Evolutionary conservation across 208 protist species (phyloP).

Genomic region (Leishmania gerbilli): DNA sequence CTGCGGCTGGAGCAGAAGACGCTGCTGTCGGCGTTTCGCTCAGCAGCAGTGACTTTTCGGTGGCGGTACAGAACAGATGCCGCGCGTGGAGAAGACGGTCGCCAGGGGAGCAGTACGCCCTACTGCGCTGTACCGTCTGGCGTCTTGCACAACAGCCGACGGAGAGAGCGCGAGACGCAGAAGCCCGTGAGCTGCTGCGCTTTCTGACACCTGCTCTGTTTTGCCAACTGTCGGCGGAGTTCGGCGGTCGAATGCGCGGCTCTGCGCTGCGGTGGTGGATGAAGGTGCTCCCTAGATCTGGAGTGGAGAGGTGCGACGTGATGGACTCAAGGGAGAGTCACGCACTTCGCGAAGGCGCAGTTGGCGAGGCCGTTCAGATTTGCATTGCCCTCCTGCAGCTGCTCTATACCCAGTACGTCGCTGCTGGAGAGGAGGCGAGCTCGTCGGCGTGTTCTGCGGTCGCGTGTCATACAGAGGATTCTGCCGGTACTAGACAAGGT

Average conservation of each 20-base stretch:
- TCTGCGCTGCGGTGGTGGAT: not conserved
- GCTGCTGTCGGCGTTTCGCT: not conserved
- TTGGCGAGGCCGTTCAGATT: not conserved
- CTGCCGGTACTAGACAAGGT: not conserved
- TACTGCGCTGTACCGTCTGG: slow-evolving; percentile 11
- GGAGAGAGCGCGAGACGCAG: not conserved
- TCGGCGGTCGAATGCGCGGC: not conserved
- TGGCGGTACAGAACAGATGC: not conserved
- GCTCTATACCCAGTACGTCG: not conserved
- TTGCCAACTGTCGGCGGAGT: not conserved
- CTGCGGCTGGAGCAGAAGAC: not conserved
- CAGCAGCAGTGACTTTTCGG: not conserved
- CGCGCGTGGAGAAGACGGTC: not conserved
- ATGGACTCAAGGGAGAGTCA: not conserved
- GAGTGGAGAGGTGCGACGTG: not conserved
- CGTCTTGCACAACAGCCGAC: not conserved
- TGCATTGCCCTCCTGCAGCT: slow-evolving; percentile 12
- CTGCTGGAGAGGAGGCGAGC: not conserved
- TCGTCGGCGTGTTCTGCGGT: not conserved
- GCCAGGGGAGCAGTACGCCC: not conserved
- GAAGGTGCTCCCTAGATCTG: not conserved
- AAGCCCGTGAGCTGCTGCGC: not conserved
- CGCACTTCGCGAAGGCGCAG: not conserved
- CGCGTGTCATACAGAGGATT: not conserved
- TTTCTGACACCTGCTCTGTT: not conserved